phyloP scores from a whole-genome alignment of 2,329 filamentous ascomycete genomes.

The Diaporthe sp. region DNA sequence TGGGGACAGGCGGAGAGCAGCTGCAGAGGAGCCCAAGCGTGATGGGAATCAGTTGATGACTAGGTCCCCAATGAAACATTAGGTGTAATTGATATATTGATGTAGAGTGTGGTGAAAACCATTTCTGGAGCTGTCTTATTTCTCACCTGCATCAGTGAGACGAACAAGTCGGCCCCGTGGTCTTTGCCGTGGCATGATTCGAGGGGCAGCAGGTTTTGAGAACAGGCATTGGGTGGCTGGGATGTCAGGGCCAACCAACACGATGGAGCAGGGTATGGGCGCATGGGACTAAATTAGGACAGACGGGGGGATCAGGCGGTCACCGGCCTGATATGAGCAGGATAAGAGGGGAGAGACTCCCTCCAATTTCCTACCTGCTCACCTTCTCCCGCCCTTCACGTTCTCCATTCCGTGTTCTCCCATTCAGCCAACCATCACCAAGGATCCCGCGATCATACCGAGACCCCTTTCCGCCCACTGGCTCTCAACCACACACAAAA shows the following conservation, averaged over 20 bases:
- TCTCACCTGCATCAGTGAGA: not conserved
- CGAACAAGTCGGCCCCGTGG: not conserved
- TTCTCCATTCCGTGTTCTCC: not conserved
- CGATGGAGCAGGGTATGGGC: not conserved
- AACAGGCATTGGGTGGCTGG: slow-evolving; percentile 4
- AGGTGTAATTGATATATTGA: not conserved
- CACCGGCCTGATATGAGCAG: not conserved
- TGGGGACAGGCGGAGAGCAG: not conserved
- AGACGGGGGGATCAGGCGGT: not conserved
- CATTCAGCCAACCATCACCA: not conserved
- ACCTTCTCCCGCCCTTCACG: not conserved
- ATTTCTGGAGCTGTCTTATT: not conserved
- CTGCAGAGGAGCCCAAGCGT: not conserved
- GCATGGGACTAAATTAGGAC: slow-evolving; percentile 9
- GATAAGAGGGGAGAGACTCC: not conserved
- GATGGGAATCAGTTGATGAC: not conserved
- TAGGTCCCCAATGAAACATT: not conserved
- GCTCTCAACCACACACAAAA: not conserved
- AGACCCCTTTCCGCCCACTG: not conserved
- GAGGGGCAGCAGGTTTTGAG: not conserved
- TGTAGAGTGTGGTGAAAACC: not conserved
- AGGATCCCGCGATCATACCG: not conserved
- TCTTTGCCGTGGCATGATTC: not conserved
- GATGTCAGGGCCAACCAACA: slow-evolving; percentile 6
- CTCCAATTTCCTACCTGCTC: not conserved